phyloP scores from a whole-genome alignment of 257 asterid genomes.

The Solanum infundibuliforme region DNA sequence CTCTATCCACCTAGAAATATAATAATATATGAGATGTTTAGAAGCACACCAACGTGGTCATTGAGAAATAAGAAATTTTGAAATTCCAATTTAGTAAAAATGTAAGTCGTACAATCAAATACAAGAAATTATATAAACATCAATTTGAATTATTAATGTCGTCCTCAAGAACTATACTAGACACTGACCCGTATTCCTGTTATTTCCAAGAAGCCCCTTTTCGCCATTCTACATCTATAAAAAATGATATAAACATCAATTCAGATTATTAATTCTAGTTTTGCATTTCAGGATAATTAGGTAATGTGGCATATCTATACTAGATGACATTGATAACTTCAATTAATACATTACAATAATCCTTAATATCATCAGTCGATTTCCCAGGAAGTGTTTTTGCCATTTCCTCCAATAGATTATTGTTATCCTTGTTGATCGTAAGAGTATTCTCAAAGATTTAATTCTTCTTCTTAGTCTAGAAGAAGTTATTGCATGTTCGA shows the following conservation, averaged over 20 bases:
- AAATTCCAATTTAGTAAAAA: background rate
- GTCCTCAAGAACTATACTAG: background rate
- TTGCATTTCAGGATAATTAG: background rate
- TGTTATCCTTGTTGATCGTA: conserved; percentile 3
- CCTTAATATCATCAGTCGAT: conserved; percentile 20
- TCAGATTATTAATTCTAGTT: background rate
- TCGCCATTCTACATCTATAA: background rate
- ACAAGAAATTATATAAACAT: background rate
- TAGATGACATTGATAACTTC: conserved; percentile 25
- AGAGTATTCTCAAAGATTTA: conserved; percentile 37
- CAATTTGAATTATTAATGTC: background rate
- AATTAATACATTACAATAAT: conserved; percentile 16
- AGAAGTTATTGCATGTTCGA: conserved; percentile 8
- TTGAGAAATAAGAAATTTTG: background rate
- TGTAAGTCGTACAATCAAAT: background rate
- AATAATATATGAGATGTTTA: background rate
- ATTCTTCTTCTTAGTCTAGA: conserved; percentile 33
- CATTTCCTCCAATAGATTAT: conserved; percentile 19
- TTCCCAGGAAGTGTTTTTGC: conserved; percentile 24
- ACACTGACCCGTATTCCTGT: conserved; percentile 28
- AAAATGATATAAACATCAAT: too few relatives aligned
- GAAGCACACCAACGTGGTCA: background rate
- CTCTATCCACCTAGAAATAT: background rate
- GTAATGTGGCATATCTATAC: conserved; percentile 19
- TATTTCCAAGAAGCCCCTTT: conserved; percentile 26